phyloP scores from a whole-genome alignment of 768 basidiomycete genomes.

The Dacryopinax spathularia region DNA sequence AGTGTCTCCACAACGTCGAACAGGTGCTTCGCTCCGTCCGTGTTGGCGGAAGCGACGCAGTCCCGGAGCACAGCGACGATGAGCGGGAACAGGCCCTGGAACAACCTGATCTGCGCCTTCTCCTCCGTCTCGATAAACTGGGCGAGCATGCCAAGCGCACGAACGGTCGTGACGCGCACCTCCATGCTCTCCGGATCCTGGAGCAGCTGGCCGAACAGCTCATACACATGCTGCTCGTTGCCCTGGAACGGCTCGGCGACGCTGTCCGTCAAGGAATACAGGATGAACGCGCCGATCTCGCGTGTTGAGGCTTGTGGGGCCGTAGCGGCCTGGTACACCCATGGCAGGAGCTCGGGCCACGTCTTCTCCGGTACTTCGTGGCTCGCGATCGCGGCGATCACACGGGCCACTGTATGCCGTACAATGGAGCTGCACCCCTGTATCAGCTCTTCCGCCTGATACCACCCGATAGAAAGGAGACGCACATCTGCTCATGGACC shows the following conservation, averaged over 20 bases:
- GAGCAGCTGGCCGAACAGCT: slow-evolving; percentile 58
- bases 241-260: slow-evolving; percentile 80
- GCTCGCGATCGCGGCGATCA: slow-evolving; percentile 81
- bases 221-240: slow-evolving; percentile 59
- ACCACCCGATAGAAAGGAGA: neutral
- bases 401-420: slow-evolving; percentile 82
- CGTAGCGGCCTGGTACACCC: slow-evolving; percentile 63
- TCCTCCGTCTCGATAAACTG: slow-evolving; percentile 84
- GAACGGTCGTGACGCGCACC: slow-evolving; percentile 79
- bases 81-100: slow-evolving; percentile 70
- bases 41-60: slow-evolving; percentile 63
- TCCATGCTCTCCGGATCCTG: slow-evolving; percentile 74
- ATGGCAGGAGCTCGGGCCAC: slow-evolving; percentile 82
- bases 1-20: slow-evolving; percentile 96
- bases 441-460: too few species aligned
- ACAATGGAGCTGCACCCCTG: slow-evolving; percentile 55
- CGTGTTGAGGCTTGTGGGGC: slow-evolving; percentile 59
- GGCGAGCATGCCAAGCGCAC: slow-evolving; percentile 81
- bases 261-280: slow-evolving; percentile 82
- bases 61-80: slow-evolving; percentile 85
- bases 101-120: slow-evolving; percentile 74
- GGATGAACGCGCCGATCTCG: slow-evolving; percentile 81
- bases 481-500: slow-evolving; percentile 63
- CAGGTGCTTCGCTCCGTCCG: slow-evolving; percentile 67
- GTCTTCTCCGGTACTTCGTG: slow-evolving; percentile 65